Base-by-base conservation (phyloP, 2,329 filamentous ascomycete species). In the Colletotrichum agaves region DNA sequence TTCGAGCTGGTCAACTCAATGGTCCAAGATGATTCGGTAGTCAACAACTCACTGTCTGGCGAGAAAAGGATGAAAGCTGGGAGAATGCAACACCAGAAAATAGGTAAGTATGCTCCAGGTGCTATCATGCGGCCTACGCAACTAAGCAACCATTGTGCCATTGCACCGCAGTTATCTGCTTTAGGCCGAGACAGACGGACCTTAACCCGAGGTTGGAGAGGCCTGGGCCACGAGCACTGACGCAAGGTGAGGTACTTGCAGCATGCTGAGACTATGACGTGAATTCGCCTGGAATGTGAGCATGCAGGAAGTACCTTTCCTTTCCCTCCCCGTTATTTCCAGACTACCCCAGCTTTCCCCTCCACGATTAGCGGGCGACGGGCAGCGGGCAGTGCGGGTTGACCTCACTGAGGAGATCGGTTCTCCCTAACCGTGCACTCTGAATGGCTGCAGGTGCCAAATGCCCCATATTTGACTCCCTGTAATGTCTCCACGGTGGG, bases 171-270 rank as follows among this genome's bases (percentile, higher is more conserved):
- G 27, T 7, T 7, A 27, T n/a, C 33, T 35, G 31, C 60, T 35
- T 44, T 61, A 69, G 52, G 44, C 67, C 63, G 67, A 57, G 63
- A 69, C 67, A 47, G 57, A 23, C 50, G 31, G 56, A 23, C 15
- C 21, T 61, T 61, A 52, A 41, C 58, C 67, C 63, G 67, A 66
- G 67, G 66, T 62, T 67, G 50, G 46, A 27, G 59, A 35, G 50
- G 31, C 44, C 43, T 56, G 44, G 44, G 19, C 37, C 23, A 43
- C 13, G 37, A 62, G 33, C 49, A 50, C 27, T 53, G 27, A 61
- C 59, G 27, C 35, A 21, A 21, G 17, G 10, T 12, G 35, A 19
- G 61, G 37, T 47, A n/a, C 27, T 31, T 23, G 33, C 27, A 21
- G 19, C 35, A 37, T 4, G 35, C 10, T 37, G 35, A 37, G 13